Conservation (phyloP, 441 rosid genomes). For the Pelargonium cotyledonis region DNA sequence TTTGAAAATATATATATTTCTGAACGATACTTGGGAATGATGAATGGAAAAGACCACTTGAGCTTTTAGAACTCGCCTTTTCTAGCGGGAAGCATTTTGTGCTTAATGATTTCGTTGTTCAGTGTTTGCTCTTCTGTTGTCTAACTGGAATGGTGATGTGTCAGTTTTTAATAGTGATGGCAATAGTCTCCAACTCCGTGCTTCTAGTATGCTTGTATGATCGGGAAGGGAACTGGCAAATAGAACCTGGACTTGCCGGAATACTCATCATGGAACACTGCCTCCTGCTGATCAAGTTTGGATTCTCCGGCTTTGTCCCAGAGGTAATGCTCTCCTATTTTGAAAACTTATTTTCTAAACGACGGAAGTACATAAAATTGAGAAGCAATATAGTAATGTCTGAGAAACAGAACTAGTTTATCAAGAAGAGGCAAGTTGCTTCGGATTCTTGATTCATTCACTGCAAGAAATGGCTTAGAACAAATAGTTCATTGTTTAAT, state of each 20-base stretch:
- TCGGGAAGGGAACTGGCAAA: conserved; percentile 78
- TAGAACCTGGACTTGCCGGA: conserved; percentile 90
- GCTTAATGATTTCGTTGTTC: background rate
- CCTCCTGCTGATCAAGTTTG: conserved; percentile 71
- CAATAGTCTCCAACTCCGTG: conserved; percentile 88
- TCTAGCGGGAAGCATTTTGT: background rate
- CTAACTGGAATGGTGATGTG: background rate
- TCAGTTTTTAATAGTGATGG: conserved; percentile 79
- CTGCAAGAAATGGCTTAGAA: no score
- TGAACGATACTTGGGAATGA: no score
- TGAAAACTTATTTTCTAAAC: background rate
- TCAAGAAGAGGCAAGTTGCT: no score
- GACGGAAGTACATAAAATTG: background rate
- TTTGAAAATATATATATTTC: no score
- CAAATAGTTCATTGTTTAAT: no score
- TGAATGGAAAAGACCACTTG: no score
- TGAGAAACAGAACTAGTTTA: background rate
- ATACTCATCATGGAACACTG: conserved; percentile 73
- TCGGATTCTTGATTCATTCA: no score
- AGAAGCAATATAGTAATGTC: background rate
- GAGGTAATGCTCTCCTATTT: conserved; percentile 36
- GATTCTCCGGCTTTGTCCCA: conserved; percentile 72
- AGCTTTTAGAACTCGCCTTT: no score
- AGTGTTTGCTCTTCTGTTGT: conserved; percentile 8
- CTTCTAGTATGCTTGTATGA: conserved; percentile 84